Evolutionary conservation across 352 stramenopile species (phyloP).

Genomic region (Phytopythium mirpurense): DNA sequence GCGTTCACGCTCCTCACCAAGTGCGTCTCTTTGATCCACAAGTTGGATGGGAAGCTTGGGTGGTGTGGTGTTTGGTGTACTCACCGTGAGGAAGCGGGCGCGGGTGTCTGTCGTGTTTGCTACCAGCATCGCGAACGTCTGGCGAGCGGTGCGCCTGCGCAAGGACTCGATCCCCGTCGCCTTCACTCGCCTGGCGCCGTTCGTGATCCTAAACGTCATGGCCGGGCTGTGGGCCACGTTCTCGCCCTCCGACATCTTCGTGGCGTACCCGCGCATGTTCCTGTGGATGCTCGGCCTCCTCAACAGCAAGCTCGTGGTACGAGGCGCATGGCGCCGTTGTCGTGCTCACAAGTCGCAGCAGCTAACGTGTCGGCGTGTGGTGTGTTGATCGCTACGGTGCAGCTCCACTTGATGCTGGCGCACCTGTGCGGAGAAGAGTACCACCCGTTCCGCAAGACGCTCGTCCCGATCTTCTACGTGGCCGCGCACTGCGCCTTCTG

Average conservation of each 20-base stretch:
- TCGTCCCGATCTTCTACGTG: conserved; percentile 88
- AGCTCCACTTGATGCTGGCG: conserved; percentile 87
- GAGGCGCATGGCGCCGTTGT: no score
- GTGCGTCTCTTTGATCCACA: no score
- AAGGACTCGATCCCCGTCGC: conserved; percentile 74
- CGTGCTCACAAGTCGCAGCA: no score
- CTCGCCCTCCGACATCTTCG: conserved; percentile 73
- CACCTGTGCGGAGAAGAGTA: conserved; percentile 86
- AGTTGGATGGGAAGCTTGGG: no score
- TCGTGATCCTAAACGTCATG: conserved; percentile 68
- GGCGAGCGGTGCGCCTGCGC: conserved; percentile 60
- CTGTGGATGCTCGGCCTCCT: conserved; percentile 85
- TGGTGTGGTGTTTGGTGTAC: neutral
- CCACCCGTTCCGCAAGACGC: conserved; percentile 86
- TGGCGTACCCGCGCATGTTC: conserved; percentile 70
- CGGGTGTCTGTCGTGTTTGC: no score
- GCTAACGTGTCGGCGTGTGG: neutral
- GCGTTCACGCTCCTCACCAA: conserved; percentile 67
- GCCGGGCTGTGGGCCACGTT: conserved; percentile 62
- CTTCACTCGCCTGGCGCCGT: conserved; percentile 71
- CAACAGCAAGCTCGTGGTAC: conserved; percentile 85
- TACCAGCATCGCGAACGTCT: conserved; percentile 68
- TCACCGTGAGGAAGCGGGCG: no score
- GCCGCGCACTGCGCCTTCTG: conserved; percentile 77
- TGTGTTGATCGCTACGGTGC: neutral